phyloP scores from a whole-genome alignment of 768 basidiomycete genomes.

The Lactarius quietus region DNA sequence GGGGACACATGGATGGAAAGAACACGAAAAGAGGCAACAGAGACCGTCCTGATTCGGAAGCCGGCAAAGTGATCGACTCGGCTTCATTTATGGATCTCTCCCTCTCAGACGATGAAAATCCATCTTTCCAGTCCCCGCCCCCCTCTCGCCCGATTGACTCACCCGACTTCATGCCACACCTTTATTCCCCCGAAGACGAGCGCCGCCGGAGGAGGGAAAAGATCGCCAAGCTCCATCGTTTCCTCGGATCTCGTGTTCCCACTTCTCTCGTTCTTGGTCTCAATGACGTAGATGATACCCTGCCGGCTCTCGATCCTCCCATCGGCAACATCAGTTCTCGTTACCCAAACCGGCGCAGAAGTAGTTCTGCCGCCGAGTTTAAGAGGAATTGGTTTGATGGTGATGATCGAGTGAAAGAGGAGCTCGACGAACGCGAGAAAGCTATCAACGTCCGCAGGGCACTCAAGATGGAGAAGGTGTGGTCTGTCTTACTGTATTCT shows the following conservation, averaged over 20 bases:
- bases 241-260: slow-evolving; percentile 79
- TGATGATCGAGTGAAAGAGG: slow-evolving; percentile 62
- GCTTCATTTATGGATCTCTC: slow-evolving; percentile 64
- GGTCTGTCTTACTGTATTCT: slow-evolving; percentile 24
- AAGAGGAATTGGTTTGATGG: slow-evolving; percentile 50
- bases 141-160: slow-evolving; percentile 45
- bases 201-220: slow-evolving; percentile 68
- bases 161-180: slow-evolving; percentile 37
- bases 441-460: slow-evolving; percentile 76
- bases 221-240: slow-evolving; percentile 78
- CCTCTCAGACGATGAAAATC: slow-evolving; percentile 60
- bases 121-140: slow-evolving; percentile 25
- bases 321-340: slow-evolving; percentile 25
- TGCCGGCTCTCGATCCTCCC: slow-evolving; percentile 31
- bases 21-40: slow-evolving; percentile 4
- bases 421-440: slow-evolving; percentile 69
- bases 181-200: slow-evolving; percentile 54
- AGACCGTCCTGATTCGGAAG: not conserved
- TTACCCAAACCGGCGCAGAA: slow-evolving; percentile 46
- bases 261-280: slow-evolving; percentile 58
- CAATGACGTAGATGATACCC: slow-evolving; percentile 34
- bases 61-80: slow-evolving; percentile 24
- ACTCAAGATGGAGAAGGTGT: slow-evolving; percentile 90
- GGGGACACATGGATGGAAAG: slow-evolving; percentile 9
- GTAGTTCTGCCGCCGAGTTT: slow-evolving; percentile 50